phyloP scores from a whole-genome alignment of 192 early-diverging fungal genomes.

The Coemansia sp. region DNA sequence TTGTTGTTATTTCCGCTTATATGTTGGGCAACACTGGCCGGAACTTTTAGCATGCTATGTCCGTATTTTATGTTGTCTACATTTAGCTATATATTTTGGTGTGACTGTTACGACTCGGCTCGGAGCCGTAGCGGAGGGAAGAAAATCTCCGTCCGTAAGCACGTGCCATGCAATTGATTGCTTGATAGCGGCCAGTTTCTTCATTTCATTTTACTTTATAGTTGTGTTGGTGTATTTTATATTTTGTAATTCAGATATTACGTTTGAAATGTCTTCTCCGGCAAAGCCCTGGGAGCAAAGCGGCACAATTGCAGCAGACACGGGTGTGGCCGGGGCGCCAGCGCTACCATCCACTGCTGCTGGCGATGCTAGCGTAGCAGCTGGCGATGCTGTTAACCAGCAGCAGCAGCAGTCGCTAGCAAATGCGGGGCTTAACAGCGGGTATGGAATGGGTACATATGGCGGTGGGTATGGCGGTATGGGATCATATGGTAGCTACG shows the following conservation, averaged over 20 bases:
- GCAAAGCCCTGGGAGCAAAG: constrained; percentile 51
- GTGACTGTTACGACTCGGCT: background rate
- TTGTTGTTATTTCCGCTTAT: too few relatives aligned
- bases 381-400: constrained; percentile 8
- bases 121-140: background rate
- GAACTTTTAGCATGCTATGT: too few relatives aligned
- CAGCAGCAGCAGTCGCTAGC: constrained; percentile 6
- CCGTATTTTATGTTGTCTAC: too few relatives aligned
- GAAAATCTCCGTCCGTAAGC: constrained; percentile 1
- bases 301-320: constrained; percentile 2
- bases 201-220: background rate
- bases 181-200: background rate
- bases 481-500: constrained; percentile 28
- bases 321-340: constrained; percentile 6
- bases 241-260: background rate
- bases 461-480: constrained; percentile 41
- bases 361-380: constrained; percentile 24
- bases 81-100: background rate
- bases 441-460: constrained; percentile 51
- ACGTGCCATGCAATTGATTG: background rate
- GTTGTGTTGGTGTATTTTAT: background rate
- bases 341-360: constrained; percentile 29
- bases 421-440: constrained; percentile 7
- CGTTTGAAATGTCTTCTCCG: constrained; percentile 35
- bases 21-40: background rate